Conservation (phyloP, 768 basidiomycete species). For the Lentinula guzmanii region DNA sequence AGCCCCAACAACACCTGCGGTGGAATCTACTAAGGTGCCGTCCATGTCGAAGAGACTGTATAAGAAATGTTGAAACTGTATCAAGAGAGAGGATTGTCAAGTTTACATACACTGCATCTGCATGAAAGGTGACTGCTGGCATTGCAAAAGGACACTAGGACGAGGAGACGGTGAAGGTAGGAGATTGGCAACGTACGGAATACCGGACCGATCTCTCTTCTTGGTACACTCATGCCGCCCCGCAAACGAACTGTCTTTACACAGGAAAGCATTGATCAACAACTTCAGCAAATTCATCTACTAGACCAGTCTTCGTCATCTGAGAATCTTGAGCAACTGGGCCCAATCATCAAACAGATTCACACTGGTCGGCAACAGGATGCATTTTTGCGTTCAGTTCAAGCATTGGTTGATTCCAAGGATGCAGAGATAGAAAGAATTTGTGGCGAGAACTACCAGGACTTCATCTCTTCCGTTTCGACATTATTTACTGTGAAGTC, state of each 20-base stretch:
- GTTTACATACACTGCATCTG: conserved; percentile 32
- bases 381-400: conserved; percentile 78
- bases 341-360: conserved; percentile 91
- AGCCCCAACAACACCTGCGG: conserved; percentile 73
- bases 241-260: conserved; percentile 72
- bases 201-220: neutral
- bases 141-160: conserved; percentile 13
- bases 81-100: too few relatives aligned
- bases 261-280: conserved; percentile 81
- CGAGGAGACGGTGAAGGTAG: neutral
- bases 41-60: conserved; percentile 78
- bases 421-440: conserved; percentile 95
- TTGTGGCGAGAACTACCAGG: conserved; percentile 95
- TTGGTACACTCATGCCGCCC: conserved; percentile 56
- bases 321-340: conserved; percentile 94
- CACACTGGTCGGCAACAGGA: conserved; percentile 86
- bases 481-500: conserved; percentile 94
- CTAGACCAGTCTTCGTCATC: conserved; percentile 83
- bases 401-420: conserved; percentile 87
- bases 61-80: neutral
- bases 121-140: conserved; percentile 27
- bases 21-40: conserved; percentile 79
- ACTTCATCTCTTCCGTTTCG: conserved; percentile 96
- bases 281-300: conserved; percentile 87
- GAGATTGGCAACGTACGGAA: neutral